Evolutionary conservation across 2,329 filamentous ascomycete genomes (phyloP), one percentile per base, ranked within the genome.

Genomic region (Ophiostoma montium): DNA sequence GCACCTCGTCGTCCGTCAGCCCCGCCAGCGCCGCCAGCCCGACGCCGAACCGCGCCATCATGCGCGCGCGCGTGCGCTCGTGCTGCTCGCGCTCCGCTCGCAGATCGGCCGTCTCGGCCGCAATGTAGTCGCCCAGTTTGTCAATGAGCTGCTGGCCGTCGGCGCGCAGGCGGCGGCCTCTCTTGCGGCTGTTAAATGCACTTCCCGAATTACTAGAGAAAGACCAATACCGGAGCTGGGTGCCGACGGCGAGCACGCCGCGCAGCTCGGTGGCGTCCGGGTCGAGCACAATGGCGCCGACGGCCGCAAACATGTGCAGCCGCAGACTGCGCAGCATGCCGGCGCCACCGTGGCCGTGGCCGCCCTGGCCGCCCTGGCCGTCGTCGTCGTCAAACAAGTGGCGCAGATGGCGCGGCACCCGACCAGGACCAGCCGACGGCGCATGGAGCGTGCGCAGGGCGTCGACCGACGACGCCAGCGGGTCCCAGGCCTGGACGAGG

Each of bases 401-500:
- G 38, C 71, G 62, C 56, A 79, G 67, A 54, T 88, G 80, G 50
- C 89, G 85, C 54, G 89, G 84, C 46, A 89, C 83, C 27, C 87
- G 80, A 8, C 84, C 82, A 2, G 85, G 80, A 8, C 84, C 82
- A 2, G 85, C 85, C 56, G 90, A 88, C 13, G 84, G 80, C 3
- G 87, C 86, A 60, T 94, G 89, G 48, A 98, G 71, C 0, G 88
- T 96, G 35, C 88, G 80, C 47, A 96, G 75, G 0, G 92, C 86
- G 18, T 82, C 79, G 16, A 74, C 65, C 0, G 75, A 84, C 2
- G 90, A 96, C 1, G 82, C 86, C 43, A 98, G 70, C n/a, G 85
- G 86, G 67, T 98, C 92, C 92, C 92, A 98, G 6, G 88, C 86
- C 63, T 96, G 92, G 5, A 95, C 90, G 3, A 96, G 75, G 1